phyloP scores from a whole-genome alignment of 2,329 filamentous ascomycete genomes.

The Xylariaceae sp. region DNA sequence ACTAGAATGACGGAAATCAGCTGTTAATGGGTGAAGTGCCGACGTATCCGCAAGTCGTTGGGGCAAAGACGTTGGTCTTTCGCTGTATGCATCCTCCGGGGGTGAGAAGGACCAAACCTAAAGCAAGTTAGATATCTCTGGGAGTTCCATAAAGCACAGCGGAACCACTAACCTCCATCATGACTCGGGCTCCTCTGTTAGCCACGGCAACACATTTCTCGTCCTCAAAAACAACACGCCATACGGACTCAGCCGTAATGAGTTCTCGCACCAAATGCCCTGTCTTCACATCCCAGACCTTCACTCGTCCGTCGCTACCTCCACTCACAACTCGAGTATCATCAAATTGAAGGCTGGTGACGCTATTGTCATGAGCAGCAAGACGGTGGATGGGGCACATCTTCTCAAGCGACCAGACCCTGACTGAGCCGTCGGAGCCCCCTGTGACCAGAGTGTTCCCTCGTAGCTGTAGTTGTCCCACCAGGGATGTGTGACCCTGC shows the following conservation, averaged over 20 bases:
- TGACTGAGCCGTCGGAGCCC: constrained; percentile 90
- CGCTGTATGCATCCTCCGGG: constrained; percentile 64
- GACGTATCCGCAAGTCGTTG: constrained; percentile 46
- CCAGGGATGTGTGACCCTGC: constrained; percentile 93
- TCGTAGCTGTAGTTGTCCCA: constrained; percentile 94
- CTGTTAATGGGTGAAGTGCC: constrained; percentile 50
- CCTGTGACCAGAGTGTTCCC: constrained; percentile 93
- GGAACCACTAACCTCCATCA: constrained; percentile 81
- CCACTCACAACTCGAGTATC: constrained; percentile 93
- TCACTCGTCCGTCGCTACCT: constrained; percentile 94
- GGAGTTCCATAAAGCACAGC: constrained; percentile 3
- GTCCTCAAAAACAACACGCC: constrained; percentile 96
- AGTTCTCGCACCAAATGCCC: constrained; percentile 88
- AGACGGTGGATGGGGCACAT: constrained; percentile 91
- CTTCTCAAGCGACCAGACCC: constrained; percentile 90
- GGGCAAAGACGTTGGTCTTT: constrained; percentile 50
- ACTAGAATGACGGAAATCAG: constrained; percentile 34
- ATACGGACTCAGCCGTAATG: constrained; percentile 89
- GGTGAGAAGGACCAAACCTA: constrained; percentile 96
- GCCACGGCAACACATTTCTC: constrained; percentile 98
- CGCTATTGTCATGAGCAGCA: constrained; percentile 96
- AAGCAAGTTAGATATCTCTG: constrained; percentile 29
- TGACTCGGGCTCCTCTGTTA: constrained; percentile 76
- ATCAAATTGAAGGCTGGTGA: constrained; percentile 96
- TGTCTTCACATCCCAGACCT: constrained; percentile 95